Evolutionary conservation across 2,329 filamentous ascomycete genomes (phyloP).

Genomic region (Beauveria scarabaeidicola): DNA sequence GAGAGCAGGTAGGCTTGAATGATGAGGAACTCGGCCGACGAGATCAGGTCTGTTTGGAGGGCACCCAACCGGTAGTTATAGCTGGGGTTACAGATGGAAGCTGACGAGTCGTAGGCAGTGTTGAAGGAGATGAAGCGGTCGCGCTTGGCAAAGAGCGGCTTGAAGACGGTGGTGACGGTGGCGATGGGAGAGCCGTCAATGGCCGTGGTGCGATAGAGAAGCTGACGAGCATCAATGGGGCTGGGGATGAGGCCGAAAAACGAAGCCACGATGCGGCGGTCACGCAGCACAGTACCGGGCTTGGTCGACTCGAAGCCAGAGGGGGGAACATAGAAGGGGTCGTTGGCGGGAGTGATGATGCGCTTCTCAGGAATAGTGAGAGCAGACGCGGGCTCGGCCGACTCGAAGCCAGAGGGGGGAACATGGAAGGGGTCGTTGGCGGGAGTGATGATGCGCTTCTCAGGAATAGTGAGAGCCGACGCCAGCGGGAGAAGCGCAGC

Average conservation of each 20-base stretch:
- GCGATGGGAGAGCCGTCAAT: conserved; percentile 12
- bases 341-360: conserved; percentile 1
- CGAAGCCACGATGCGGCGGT: background rate
- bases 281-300: conserved; percentile 9
- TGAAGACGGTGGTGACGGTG: conserved; percentile 12
- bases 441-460: background rate
- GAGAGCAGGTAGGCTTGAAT: conserved; percentile 10
- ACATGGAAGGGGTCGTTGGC: conserved; percentile 8
- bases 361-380: conserved; percentile 3
- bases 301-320: conserved; percentile 5
- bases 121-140: conserved; percentile 12
- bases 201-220: conserved; percentile 12
- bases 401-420: conserved; percentile 3
- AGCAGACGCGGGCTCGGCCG: background rate
- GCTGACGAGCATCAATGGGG: conserved; percentile 4
- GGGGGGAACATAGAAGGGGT: conserved; percentile 12
- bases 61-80: conserved; percentile 9
- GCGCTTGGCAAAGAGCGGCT: conserved; percentile 9
- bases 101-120: conserved; percentile 11
- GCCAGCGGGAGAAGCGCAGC: conserved; percentile 4
- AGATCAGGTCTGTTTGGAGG: conserved; percentile 3
- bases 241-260: conserved; percentile 9
- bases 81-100: conserved; percentile 12
- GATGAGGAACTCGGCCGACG: conserved; percentile 7
- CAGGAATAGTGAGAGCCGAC: background rate